Evolutionary conservation across 108 stramenopile genomes (phyloP).

Genomic region (Skeletonema menzelii): DNA sequence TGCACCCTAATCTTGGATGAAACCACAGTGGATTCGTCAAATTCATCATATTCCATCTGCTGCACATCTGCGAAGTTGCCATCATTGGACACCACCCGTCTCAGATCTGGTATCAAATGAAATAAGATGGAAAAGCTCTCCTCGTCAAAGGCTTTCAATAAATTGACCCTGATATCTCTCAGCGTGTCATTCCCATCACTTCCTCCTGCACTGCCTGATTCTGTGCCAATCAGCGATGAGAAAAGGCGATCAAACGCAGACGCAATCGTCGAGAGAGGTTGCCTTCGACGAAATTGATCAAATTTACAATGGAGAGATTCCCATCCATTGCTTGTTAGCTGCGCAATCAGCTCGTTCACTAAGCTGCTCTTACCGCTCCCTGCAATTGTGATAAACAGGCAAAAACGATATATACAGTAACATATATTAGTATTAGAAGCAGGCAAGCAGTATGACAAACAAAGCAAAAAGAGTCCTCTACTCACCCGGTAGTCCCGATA

Average conservation of each 20-base stretch:
- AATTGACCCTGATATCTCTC: background rate
- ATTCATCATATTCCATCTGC: background rate
- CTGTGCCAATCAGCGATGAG: background rate
- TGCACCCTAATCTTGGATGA: background rate
- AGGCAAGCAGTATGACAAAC: too few species aligned
- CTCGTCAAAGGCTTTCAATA: background rate
- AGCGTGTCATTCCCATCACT: background rate
- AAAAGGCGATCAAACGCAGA: background rate
- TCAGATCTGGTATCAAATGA: background rate
- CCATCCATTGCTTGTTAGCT: slow-evolving; percentile 25
- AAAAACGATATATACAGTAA: background rate
- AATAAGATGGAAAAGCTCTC: background rate
- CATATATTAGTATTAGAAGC: too few species aligned
- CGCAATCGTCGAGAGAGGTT: background rate
- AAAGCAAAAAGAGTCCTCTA: background rate
- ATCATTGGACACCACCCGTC: background rate
- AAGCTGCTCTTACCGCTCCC: slow-evolving; percentile 63
- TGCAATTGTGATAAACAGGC: background rate
- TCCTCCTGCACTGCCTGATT: background rate
- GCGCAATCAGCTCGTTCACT: slow-evolving; percentile 2
- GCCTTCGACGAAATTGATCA: slow-evolving; percentile 8
- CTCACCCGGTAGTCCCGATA: slow-evolving; percentile 45
- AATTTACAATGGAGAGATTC: slow-evolving; percentile 31
- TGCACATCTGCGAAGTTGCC: background rate
- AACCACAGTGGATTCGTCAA: background rate